These are phyloP conservation scores for Musa itinerans DNA, from an alignment of 176 grass and related monocot genomes.

Conservation along the genomic window DNA sequence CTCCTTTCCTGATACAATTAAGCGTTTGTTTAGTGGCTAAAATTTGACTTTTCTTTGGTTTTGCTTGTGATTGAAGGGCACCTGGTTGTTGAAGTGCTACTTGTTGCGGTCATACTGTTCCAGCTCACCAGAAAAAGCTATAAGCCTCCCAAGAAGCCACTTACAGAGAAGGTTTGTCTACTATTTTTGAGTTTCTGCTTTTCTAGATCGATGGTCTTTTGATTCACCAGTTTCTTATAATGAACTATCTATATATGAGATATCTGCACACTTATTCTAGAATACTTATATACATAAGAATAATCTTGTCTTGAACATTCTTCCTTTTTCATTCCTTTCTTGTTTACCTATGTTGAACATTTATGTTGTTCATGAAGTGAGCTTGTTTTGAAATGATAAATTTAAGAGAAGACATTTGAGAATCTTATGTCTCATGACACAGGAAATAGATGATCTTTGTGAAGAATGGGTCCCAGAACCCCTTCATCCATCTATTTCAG, in stretches of 20 bases:
- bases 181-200: neutral
- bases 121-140: conserved; percentile 94
- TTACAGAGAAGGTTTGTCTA: conserved; percentile 60
- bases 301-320: neutral
- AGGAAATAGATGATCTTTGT: conserved; percentile 97
- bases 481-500: conserved; percentile 60
- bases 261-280: neutral
- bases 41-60: conserved; percentile 18
- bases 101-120: conserved; percentile 78
- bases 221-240: neutral
- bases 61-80: conserved; percentile 47
- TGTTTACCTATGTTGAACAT: neutral
- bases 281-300: neutral
- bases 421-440: conserved; percentile 16
- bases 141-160: conserved; percentile 86
- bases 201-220: too few species aligned
- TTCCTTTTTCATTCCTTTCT: neutral
- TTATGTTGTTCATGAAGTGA: neutral
- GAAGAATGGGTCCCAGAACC: conserved; percentile 90
- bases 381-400: neutral
- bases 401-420: neutral
- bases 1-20: neutral
- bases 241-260: neutral
- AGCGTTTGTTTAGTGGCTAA: neutral
- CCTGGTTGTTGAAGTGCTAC: conserved; percentile 83